Base-by-base conservation (phyloP, 176 grass and related monocot species). In the Canna indica region DNA sequence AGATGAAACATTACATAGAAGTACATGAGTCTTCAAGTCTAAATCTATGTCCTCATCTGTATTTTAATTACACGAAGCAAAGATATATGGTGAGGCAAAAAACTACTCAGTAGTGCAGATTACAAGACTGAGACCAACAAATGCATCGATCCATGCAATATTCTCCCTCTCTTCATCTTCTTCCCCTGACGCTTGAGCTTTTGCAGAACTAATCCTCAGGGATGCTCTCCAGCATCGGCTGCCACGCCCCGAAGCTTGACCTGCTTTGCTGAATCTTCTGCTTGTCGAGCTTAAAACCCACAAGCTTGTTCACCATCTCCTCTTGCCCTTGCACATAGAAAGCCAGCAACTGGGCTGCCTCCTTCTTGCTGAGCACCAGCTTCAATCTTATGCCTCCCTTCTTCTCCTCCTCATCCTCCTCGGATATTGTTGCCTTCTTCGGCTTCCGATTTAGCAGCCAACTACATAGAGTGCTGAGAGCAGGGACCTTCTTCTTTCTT, bases 271-370 rank as follows among this genome's bases (percentile, higher is more conserved):
- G 50, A 16, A 11, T 44, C 13, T 39, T 39, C 5, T 54, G n/a
- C n/a, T n/a, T n/a, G n/a, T 54, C 50, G 16, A 54, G 50, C 50
- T n/a, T n/a, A 5, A 44, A 44, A 10, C 63, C 63, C 6, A 38
- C 63, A 6, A 66, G 18, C 63, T 66, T 24, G 17, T 38, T 31
- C 8, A 14, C 34, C 59, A 6, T 5, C 27, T 62, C 59, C 59
- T 31, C 59, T 63, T 32, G 27, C 2, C 35, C 20, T 38, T 14
- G 10, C 6, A 38, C 63, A 18, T 66, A 66, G 34, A 66, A n/a
- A 22, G 63, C 63, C 63, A 66, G 33, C 63, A 66, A 11, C 63
- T 66, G 63, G 13, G 63, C 34, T 10, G 63, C 63, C 63, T 66
- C 63, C 63, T 66, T 39, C 33, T 66, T 39, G 63, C 20, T 24